Conservation (phyloP, 164 flowering plant species). For the Vitis vinifera region ASM3070453v1 NC_081818.1:25299001-25299500, state of each 20-base stretch:
- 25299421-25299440: not conserved
- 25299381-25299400: not conserved
- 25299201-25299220: no score
- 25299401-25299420: not conserved
- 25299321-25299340: no score
- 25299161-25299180: no score
- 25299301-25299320: no score
- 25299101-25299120: not conserved
- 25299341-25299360: no score
- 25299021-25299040: not conserved
- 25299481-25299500: not conserved
- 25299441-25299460: not conserved
- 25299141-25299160: not conserved
- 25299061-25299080: not conserved
- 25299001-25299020: not conserved
- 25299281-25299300: no score
- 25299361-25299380: not conserved
- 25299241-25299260: no score
- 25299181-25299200: no score
- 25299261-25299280: no score
- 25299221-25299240: no score
- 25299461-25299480: not conserved
- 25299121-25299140: not conserved
- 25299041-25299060: not conserved
- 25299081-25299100: not conserved